Evolutionary conservation across 2,329 filamentous ascomycete species (phyloP).

Genomic region (Venturia oleaginea): DNA sequence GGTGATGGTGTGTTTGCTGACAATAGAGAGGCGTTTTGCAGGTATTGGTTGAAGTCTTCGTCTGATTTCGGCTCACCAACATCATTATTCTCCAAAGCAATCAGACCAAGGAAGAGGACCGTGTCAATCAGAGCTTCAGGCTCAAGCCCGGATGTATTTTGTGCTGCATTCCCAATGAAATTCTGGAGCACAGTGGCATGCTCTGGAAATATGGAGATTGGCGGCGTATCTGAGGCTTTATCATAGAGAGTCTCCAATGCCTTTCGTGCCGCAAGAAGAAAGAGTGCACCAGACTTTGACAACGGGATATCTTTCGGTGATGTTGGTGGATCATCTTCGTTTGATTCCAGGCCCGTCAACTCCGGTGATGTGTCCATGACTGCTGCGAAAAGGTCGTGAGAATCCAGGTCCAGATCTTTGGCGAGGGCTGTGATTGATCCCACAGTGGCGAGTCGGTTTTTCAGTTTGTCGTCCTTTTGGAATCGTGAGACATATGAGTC

Average conservation of each 20-base stretch:
- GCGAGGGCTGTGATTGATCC: slow-evolving; percentile 63
- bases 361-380: slow-evolving; percentile 31
- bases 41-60: slow-evolving; percentile 43
- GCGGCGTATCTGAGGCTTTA: slow-evolving; percentile 28
- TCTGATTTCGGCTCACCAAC: slow-evolving; percentile 40
- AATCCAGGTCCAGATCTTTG: slow-evolving; percentile 44
- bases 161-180: slow-evolving; percentile 37
- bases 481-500: slow-evolving; percentile 56
- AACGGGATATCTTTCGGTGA: slow-evolving; percentile 46
- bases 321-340: slow-evolving; percentile 47
- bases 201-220: slow-evolving; percentile 43
- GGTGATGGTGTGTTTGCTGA: slow-evolving; percentile 40
- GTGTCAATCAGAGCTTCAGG: slow-evolving; percentile 47
- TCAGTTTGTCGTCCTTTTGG: slow-evolving; percentile 51
- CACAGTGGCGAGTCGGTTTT: slow-evolving; percentile 56
- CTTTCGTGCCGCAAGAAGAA: slow-evolving; percentile 45
- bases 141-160: slow-evolving; percentile 33
- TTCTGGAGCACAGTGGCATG: slow-evolving; percentile 42
- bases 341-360: slow-evolving; percentile 33
- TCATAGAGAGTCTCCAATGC: slow-evolving; percentile 42
- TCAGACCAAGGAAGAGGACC: slow-evolving; percentile 42
- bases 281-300: slow-evolving; percentile 45
- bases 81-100: slow-evolving; percentile 38
- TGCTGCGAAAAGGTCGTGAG: slow-evolving; percentile 38
- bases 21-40: slow-evolving; percentile 40